A percentile compares a stretch with the other conserved stretches of the same genome.
phyloP scores from a whole-genome alignment of 116 monocot genomes.

The Zostera marina region DNA sequence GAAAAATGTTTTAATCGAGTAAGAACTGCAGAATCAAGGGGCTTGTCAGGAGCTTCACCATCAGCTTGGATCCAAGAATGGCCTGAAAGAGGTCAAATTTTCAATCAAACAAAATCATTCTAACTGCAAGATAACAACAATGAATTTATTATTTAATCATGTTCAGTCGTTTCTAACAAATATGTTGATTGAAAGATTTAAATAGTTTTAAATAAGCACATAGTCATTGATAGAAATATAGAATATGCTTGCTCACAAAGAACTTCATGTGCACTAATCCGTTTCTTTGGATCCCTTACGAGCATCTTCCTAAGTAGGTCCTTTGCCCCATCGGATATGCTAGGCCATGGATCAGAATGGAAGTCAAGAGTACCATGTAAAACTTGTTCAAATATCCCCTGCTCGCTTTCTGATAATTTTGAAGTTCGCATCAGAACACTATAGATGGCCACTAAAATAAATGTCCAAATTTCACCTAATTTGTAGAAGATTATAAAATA shows the following conservation, averaged over 20 bases:
- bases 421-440: not conserved
- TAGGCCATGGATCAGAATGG: constrained; percentile 88
- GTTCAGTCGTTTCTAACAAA: too few relatives aligned
- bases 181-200: not conserved
- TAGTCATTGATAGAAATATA: not conserved
- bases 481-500: too few relatives aligned
- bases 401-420: constrained; percentile 49
- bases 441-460: not conserved
- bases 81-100: constrained; percentile 17
- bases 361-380: constrained; percentile 79
- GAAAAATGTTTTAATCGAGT: constrained; percentile 74
- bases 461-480: not conserved
- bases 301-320: constrained; percentile 91
- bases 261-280: constrained; percentile 83
- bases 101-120: not conserved
- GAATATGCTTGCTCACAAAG: constrained; percentile 73
- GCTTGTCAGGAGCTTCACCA: constrained; percentile 59
- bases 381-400: constrained; percentile 95
- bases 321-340: constrained; percentile 83
- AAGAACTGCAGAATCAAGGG: constrained; percentile 62
- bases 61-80: constrained; percentile 61
- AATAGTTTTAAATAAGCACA: not conserved
- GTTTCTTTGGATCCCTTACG: constrained; percentile 71
- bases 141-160: too few relatives aligned
- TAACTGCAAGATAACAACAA: too few relatives aligned